Conservation (phyloP, 2,329 filamentous ascomycete species). For the Ophiostoma angusticollis region DNA sequence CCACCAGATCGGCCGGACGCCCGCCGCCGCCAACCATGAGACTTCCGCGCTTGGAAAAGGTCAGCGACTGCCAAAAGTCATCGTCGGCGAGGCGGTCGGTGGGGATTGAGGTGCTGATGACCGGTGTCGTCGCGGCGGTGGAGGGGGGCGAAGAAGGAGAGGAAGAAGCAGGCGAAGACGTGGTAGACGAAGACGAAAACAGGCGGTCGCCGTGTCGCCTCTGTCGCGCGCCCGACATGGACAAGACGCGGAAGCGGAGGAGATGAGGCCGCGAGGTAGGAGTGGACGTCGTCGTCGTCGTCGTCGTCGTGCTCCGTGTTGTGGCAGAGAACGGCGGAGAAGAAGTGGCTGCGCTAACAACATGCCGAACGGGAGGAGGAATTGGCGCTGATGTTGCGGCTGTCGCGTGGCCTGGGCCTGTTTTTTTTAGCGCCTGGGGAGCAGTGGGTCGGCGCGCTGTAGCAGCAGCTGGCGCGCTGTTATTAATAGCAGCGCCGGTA, state of each 20-base stretch:
- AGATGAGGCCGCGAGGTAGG: neutral
- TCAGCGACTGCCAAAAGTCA: slow-evolving; percentile 41
- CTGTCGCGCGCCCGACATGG: slow-evolving; percentile 10
- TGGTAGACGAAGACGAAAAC: neutral
- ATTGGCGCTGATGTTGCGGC: too few species aligned
- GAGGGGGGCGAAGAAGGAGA: neutral
- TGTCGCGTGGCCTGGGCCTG: neutral
- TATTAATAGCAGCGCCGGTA: too few species aligned
- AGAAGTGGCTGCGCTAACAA: too few species aligned
- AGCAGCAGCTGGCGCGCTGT: too few species aligned
- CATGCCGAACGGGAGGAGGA: too few species aligned
- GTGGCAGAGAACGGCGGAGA: too few species aligned
- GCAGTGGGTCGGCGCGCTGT: too few species aligned
- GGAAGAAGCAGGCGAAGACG: neutral
- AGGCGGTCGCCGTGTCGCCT: neutral
- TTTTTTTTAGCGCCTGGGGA: neutral
- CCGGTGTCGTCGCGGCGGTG: slow-evolving; percentile 22
- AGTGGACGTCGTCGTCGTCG: neutral
- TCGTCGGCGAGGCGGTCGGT: slow-evolving; percentile 44
- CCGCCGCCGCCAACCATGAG: slow-evolving; percentile 47
- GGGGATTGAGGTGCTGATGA: slow-evolving; percentile 44
- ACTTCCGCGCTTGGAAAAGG: slow-evolving; percentile 52
- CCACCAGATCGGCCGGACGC: slow-evolving; percentile 13
- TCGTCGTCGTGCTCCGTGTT: too few species aligned
- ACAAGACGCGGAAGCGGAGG: slow-evolving; percentile 8